Conservation (phyloP, 78 protist genomes). For the Monocercomonoides exilis region DNA sequence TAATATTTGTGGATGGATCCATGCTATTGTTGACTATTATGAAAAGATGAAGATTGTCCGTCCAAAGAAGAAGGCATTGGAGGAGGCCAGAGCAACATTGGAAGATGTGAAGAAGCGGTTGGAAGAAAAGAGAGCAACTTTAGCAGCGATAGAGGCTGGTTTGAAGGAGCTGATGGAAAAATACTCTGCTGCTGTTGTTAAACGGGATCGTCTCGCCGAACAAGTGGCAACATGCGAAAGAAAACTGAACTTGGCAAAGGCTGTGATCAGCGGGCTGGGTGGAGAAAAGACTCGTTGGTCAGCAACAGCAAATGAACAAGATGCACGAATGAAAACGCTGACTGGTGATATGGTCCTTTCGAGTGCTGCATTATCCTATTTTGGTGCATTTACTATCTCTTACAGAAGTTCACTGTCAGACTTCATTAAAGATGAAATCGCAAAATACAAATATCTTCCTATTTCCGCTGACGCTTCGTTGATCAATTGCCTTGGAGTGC, state of each 20-base stretch:
- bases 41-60: slow-evolving; percentile 26
- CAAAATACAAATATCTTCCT: not conserved
- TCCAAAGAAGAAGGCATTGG: slow-evolving; percentile 23
- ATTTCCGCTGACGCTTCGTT: slow-evolving; percentile 21
- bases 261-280: slow-evolving; percentile 40
- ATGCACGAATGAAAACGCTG: not conserved
- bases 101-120: not conserved
- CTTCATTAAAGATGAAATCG: not conserved
- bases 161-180: slow-evolving; percentile 3
- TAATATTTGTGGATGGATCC: slow-evolving; percentile 56
- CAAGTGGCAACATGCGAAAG: slow-evolving; percentile 28
- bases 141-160: not conserved
- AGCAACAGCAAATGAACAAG: not conserved
- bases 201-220: slow-evolving; percentile 20
- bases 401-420: slow-evolving; percentile 16
- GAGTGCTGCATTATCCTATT: slow-evolving; percentile 34
- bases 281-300: slow-evolving; percentile 47
- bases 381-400: slow-evolving; percentile 28
- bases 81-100: not conserved
- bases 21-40: slow-evolving; percentile 45
- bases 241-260: slow-evolving; percentile 43
- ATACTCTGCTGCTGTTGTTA: slow-evolving; percentile 3
- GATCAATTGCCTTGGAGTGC: slow-evolving; percentile 42
- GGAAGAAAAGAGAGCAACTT: not conserved
- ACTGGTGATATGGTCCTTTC: slow-evolving; percentile 29